Conservation (phyloP, 208 protist species). For the Angomonas ambiguus region DNA sequence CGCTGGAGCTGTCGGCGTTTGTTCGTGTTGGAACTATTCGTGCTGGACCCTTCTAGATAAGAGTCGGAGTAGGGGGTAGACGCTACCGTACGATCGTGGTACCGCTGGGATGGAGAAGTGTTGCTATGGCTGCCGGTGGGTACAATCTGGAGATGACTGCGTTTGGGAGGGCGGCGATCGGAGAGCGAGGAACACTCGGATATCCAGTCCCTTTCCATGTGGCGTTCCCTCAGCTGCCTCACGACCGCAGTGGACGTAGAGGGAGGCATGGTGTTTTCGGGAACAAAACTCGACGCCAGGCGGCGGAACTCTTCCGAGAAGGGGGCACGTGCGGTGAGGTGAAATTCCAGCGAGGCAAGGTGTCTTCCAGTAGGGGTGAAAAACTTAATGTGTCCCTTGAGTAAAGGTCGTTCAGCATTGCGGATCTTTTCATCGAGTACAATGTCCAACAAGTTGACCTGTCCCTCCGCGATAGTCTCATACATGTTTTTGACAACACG, state of each 20-base stretch:
- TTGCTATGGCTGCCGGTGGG: slow-evolving; percentile 4
- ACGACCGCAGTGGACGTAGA: not conserved
- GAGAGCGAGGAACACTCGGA: slow-evolving; percentile 7
- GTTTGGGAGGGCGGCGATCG: not conserved
- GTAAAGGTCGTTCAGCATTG: slow-evolving; percentile 42
- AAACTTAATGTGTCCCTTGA: slow-evolving; percentile 73
- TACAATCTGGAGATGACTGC: slow-evolving; percentile 3
- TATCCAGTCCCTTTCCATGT: slow-evolving; percentile 6
- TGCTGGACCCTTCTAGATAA: not conserved
- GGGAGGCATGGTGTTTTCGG: not conserved
- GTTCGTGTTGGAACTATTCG: slow-evolving; percentile 5
- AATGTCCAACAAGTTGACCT: slow-evolving; percentile 54
- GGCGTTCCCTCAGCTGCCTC: not conserved
- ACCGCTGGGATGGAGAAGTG: not conserved
- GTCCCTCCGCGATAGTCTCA: slow-evolving; percentile 79
- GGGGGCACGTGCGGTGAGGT: slow-evolving; percentile 66
- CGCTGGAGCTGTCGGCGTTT: slow-evolving; percentile 8
- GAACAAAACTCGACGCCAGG: slow-evolving; percentile 28
- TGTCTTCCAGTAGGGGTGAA: slow-evolving; percentile 39
- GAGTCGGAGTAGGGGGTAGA: not conserved
- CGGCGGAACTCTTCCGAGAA: slow-evolving; percentile 60
- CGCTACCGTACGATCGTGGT: not conserved
- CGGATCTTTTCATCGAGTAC: slow-evolving; percentile 36
- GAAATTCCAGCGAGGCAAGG: slow-evolving; percentile 83
- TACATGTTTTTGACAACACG: slow-evolving; percentile 58